Percentiles rank a stretch among this genome's conserved stretches.
Conservation (phyloP, 2,329 filamentous ascomycete genomes). For the Alternaria sp. region DNA sequence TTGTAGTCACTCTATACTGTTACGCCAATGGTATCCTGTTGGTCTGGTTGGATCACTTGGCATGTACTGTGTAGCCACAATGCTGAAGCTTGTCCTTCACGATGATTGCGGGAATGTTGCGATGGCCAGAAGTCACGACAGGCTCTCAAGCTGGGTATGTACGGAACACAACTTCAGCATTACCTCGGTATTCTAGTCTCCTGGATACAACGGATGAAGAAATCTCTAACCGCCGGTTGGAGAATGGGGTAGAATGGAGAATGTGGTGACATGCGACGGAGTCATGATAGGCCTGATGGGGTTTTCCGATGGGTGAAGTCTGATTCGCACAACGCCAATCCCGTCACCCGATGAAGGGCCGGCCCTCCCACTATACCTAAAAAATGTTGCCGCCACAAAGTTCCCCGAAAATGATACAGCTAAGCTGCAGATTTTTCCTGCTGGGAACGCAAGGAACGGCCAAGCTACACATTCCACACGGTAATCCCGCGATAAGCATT, state of each 20-base stretch:
- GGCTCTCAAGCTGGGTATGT: not conserved
- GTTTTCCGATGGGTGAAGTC: conserved; percentile 12
- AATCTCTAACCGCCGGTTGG: not conserved
- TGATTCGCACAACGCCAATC: conserved; percentile 23
- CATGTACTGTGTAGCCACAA: not conserved
- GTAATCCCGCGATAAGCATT: conserved; percentile 11
- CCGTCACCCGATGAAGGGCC: conserved; percentile 35
- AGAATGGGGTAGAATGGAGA: not conserved
- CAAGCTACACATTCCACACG: conserved; percentile 13
- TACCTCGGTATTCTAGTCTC: not conserved
- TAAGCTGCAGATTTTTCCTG: conserved; percentile 42
- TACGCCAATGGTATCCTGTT: not conserved
- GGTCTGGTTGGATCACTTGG: not conserved
- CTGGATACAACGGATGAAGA: not conserved
- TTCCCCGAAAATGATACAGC: conserved; percentile 19
- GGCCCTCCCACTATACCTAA: conserved; percentile 31
- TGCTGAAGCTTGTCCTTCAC: not conserved
- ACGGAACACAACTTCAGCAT: not conserved
- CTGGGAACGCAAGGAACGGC: conserved; percentile 19
- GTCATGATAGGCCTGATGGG: conserved; percentile 7
- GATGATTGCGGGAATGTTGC: not conserved
- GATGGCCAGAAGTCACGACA: not conserved
- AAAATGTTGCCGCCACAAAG: conserved; percentile 25
- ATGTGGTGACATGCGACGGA: not conserved
- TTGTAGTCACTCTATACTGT: not conserved